A percentile compares a stretch with the other conserved stretches of the same genome.
phyloP scores from a whole-genome alignment of 1,284 basidiomycete genomes.

The Rhodotorula glutinis region DNA sequence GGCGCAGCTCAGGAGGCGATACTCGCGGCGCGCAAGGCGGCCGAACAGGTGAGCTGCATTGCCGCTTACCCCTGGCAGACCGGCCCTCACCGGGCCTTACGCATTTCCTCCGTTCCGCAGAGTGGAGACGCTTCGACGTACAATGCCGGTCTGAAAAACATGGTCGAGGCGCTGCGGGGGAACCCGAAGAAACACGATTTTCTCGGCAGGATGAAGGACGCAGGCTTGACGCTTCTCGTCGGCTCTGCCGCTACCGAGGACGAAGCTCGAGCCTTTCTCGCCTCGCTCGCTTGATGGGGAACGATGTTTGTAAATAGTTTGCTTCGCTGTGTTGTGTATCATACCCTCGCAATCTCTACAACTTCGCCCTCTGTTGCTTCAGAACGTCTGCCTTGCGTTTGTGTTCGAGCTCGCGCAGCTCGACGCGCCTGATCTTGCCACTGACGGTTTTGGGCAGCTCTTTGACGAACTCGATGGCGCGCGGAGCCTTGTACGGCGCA shows the following conservation, averaged over 20 bases:
- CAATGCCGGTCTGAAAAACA: constrained; percentile 1
- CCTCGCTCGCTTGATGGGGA: not conserved
- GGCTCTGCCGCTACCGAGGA: not conserved
- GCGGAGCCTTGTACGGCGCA: constrained; percentile 38
- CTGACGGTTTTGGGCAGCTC: constrained; percentile 33
- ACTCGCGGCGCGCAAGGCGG: not conserved
- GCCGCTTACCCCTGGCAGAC: too few species aligned
- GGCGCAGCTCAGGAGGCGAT: constrained; percentile 7
- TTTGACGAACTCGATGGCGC: constrained; percentile 25
- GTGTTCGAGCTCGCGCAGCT: constrained; percentile 34
- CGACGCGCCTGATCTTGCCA: constrained; percentile 33
- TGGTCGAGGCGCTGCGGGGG: not conserved
- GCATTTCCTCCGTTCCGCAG: constrained; percentile 1
- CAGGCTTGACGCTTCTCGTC: constrained; percentile 5
- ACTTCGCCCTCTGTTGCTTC: constrained; percentile 22
- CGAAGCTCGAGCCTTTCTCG: constrained; percentile 15
- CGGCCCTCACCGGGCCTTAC: too few species aligned
- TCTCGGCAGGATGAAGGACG: constrained; percentile 1
- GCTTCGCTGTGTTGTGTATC: not conserved
- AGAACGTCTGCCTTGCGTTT: constrained; percentile 30
- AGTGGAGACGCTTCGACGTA: not conserved
- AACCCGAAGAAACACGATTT: constrained; percentile 18
- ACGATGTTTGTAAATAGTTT: not conserved
- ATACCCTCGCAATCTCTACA: constrained; percentile 6
- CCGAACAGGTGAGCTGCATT: constrained; percentile 7